These are phyloP conservation scores for Oryza rufipogon DNA, from an alignment of 176 grass and related monocot species.

Conservation along the genomic window DNA sequence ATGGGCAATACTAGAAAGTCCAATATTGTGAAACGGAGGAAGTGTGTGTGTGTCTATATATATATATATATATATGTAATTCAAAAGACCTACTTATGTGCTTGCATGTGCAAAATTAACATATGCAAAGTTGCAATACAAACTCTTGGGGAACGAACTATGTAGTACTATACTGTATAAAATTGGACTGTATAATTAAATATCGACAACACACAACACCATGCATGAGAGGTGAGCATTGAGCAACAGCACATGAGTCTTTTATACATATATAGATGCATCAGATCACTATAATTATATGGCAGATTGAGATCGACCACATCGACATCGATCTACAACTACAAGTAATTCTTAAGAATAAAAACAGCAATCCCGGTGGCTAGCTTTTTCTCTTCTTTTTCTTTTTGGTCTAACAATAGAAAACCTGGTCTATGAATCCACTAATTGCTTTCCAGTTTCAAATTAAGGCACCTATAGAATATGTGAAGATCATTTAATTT, in stretches of 20 bases:
- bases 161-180: background rate
- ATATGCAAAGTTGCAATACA: constrained; percentile 9
- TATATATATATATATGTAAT: background rate
- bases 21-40: too few species aligned
- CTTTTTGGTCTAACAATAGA: too few species aligned
- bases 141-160: background rate
- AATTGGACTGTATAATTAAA: background rate
- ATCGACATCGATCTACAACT: background rate
- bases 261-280: background rate
- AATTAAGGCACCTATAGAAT: background rate
- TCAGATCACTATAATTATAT: background rate
- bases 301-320: background rate
- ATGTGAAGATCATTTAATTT: too few species aligned
- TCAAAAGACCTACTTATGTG: background rate
- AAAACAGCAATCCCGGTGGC: background rate
- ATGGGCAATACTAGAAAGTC: too few species aligned
- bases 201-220: background rate
- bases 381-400: too few species aligned
- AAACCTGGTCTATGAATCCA: too few species aligned
- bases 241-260: background rate
- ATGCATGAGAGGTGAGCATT: constrained; percentile 18
- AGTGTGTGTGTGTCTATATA: too few species aligned
- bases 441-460: constrained; percentile 6
- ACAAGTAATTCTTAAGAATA: background rate
- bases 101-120: constrained; percentile 18